Percentiles rank a stretch among this genome's conserved stretches.
phyloP scores from a whole-genome alignment of 352 stramenopile species.

The Globisporangium takayamanum region DNA sequence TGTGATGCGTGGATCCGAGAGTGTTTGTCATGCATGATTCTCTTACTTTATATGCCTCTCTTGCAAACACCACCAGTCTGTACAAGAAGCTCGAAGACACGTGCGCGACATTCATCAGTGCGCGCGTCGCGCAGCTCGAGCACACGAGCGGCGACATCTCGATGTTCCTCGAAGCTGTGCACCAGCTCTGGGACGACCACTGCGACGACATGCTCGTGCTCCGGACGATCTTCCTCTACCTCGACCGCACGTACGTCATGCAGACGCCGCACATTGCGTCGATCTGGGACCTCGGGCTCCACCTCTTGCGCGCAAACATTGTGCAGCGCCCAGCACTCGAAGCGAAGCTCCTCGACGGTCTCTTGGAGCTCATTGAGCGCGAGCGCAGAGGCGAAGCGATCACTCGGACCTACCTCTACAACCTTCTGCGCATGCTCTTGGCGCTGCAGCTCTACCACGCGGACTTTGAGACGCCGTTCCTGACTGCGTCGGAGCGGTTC shows the following conservation, averaged over 20 bases:
- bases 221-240: slow-evolving; percentile 91
- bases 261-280: slow-evolving; percentile 75
- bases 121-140: slow-evolving; percentile 48
- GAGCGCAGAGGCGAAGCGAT: slow-evolving; percentile 86
- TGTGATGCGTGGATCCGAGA: neutral
- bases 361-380: slow-evolving; percentile 83
- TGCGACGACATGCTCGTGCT: slow-evolving; percentile 91
- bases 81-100: slow-evolving; percentile 66
- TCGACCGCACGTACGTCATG: slow-evolving; percentile 89
- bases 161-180: slow-evolving; percentile 71
- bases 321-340: slow-evolving; percentile 49
- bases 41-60: neutral
- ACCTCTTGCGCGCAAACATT: slow-evolving; percentile 55
- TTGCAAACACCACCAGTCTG: slow-evolving; percentile 17
- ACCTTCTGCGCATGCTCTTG: slow-evolving; percentile 77
- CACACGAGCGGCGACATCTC: slow-evolving; percentile 54
- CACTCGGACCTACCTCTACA: slow-evolving; percentile 76
- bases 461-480: slow-evolving; percentile 84
- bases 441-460: slow-evolving; percentile 81
- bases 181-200: slow-evolving; percentile 86
- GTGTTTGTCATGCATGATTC: neutral
- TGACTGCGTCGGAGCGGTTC: slow-evolving; percentile 82
- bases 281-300: slow-evolving; percentile 91
- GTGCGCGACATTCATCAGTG: slow-evolving; percentile 57
- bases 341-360: slow-evolving; percentile 54